Evolutionary conservation across 225 moss, liverwort and hornwort genomes (phyloP).

Genomic region (Sphagnum contortum): DNA sequence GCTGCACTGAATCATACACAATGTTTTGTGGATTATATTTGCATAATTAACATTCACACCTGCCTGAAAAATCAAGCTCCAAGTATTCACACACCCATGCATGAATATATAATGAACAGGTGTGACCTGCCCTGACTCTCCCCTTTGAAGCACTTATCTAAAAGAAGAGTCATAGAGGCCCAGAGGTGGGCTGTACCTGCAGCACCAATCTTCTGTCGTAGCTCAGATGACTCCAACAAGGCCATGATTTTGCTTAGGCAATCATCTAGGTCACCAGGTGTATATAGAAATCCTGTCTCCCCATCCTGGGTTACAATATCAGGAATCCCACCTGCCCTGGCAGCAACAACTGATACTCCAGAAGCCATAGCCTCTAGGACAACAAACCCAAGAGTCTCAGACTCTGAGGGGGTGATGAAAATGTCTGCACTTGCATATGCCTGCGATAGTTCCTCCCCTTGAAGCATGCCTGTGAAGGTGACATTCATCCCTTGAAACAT

Average conservation of each 20-base stretch:
- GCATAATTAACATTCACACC: too few relatives aligned
- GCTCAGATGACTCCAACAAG: slow-evolving; percentile 44
- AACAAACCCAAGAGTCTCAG: slow-evolving; percentile 93
- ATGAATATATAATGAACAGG: too few relatives aligned
- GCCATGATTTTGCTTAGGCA: slow-evolving; percentile 63
- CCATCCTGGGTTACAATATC: slow-evolving; percentile 90
- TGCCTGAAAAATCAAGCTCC: too few relatives aligned
- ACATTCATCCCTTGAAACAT: slow-evolving; percentile 69
- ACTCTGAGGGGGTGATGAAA: slow-evolving; percentile 92
- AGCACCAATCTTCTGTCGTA: slow-evolving; percentile 53
- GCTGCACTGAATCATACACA: too few relatives aligned
- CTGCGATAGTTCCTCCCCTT: slow-evolving; percentile 80
- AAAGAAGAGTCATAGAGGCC: too few relatives aligned
- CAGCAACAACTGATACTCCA: slow-evolving; percentile 83
- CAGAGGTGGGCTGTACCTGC: slow-evolving; percentile 25
- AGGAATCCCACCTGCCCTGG: slow-evolving; percentile 84
- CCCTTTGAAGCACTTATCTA: too few relatives aligned
- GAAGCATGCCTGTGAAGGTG: slow-evolving; percentile 89
- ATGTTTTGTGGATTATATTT: too few relatives aligned
- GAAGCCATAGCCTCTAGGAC: slow-evolving; percentile 99
- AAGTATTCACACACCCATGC: too few relatives aligned
- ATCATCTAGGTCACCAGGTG: slow-evolving; percentile 81
- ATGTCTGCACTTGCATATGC: slow-evolving; percentile 93
- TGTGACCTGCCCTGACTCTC: too few relatives aligned
- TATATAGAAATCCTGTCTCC: slow-evolving; percentile 69